phyloP scores from a whole-genome alignment of 2,329 filamentous ascomycete species.

The Exophiala sideris region DNA sequence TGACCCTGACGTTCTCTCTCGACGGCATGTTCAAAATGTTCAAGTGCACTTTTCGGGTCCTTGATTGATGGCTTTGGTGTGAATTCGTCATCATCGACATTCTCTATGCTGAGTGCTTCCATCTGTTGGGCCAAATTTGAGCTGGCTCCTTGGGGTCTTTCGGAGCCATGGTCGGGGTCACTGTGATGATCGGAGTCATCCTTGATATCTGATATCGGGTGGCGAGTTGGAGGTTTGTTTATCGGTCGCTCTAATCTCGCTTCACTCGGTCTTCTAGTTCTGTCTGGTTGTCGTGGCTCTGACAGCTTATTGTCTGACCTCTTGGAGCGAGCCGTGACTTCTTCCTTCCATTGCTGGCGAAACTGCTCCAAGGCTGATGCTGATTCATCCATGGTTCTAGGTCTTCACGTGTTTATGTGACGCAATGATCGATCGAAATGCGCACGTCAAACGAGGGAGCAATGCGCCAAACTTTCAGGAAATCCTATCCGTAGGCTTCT shows the following conservation, averaged over 20 bases:
- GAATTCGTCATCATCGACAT: constrained; percentile 40
- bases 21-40: constrained; percentile 89
- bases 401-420: not conserved
- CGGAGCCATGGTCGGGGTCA: constrained; percentile 32
- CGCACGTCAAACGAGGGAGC: too few species aligned
- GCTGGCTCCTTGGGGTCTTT: constrained; percentile 1
- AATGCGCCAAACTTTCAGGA: too few species aligned
- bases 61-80: constrained; percentile 29
- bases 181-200: constrained; percentile 36
- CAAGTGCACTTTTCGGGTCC: constrained; percentile 73
- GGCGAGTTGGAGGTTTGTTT: constrained; percentile 39
- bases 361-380: constrained; percentile 66
- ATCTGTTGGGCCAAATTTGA: constrained; percentile 34
- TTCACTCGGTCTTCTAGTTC: constrained; percentile 17
- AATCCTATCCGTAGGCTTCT: too few species aligned
- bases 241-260: constrained; percentile 25
- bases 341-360: constrained; percentile 79
- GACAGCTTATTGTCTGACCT: constrained; percentile 13
- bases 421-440: not conserved
- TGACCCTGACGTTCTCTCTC: constrained; percentile 82
- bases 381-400: constrained; percentile 17
- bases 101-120: constrained; percentile 35
- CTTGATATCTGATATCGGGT: constrained; percentile 38
- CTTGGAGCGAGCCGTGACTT: constrained; percentile 57
- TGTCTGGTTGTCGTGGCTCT: constrained; percentile 6